Evolutionary conservation across 208 protist genomes (phyloP).

Genomic region (Leishmania major): DNA sequence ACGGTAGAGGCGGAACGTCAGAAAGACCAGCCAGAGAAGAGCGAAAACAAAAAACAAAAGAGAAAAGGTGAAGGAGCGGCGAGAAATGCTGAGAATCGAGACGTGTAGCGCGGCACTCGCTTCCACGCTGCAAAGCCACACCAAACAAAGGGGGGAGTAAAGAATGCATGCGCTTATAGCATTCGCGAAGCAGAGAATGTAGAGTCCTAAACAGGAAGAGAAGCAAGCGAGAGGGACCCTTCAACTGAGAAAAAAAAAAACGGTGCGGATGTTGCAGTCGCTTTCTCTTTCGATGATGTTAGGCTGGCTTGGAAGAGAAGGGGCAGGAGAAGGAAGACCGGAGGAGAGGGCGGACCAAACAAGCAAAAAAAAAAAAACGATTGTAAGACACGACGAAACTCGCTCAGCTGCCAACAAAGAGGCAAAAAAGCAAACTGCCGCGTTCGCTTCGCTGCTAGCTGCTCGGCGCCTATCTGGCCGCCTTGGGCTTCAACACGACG

Average conservation of each 20-base stretch:
- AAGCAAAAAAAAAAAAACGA: constrained; percentile 10
- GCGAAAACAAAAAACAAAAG: not conserved
- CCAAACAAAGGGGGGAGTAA: not conserved
- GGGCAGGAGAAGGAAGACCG: not conserved
- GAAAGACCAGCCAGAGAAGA: not conserved
- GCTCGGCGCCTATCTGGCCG: not conserved
- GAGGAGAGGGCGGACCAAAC: not conserved
- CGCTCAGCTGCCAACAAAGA: not conserved
- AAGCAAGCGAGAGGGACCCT: not conserved
- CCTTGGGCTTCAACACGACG: constrained; percentile 3
- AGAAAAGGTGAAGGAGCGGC: not conserved
- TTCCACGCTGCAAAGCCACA: not conserved
- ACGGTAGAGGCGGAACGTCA: not conserved
- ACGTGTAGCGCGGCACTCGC: not conserved
- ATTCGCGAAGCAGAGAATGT: not conserved
- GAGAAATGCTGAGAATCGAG: not conserved
- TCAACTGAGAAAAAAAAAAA: too few relatives aligned
- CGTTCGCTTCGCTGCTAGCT: not conserved
- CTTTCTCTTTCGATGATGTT: not conserved
- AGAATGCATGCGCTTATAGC: not conserved
- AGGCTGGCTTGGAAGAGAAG: not conserved
- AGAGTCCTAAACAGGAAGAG: not conserved
- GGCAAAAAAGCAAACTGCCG: not conserved
- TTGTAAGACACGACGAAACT: not conserved
- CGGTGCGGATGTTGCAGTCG: not conserved